phyloP scores from a whole-genome alignment of 2,329 filamentous ascomycete genomes.

The Nothophaeocryptopus gaeumannii region DNA sequence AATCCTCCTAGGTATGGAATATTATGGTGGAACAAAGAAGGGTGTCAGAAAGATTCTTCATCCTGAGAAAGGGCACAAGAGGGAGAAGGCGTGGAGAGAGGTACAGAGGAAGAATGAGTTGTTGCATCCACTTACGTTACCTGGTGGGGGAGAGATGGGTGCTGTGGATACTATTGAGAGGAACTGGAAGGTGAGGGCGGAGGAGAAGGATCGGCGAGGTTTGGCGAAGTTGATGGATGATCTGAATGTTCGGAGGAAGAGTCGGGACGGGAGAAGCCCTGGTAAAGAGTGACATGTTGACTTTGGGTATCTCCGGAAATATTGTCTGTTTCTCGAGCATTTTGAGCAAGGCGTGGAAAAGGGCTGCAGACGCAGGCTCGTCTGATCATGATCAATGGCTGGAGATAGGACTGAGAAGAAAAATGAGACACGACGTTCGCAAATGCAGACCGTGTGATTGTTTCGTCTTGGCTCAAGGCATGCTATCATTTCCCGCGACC shows the following conservation, averaged over 20 bases:
- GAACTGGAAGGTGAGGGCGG: slow-evolving; percentile 17
- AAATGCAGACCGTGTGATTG: too few relatives aligned
- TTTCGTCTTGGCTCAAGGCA: slow-evolving; percentile 38
- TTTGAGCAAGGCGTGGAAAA: too few relatives aligned
- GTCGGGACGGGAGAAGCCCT: neutral
- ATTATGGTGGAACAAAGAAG: slow-evolving; percentile 67
- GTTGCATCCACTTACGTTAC: slow-evolving; percentile 4
- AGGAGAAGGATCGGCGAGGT: slow-evolving; percentile 11
- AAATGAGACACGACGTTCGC: slow-evolving; percentile 10
- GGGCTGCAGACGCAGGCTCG: too few relatives aligned
- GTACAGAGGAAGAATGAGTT: slow-evolving; percentile 6
- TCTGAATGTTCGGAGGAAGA: slow-evolving; percentile 10
- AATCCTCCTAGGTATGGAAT: slow-evolving; percentile 74
- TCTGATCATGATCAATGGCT: too few relatives aligned
- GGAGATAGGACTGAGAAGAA: neutral
- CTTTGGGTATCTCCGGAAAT: too few relatives aligned
- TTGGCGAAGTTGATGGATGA: slow-evolving; percentile 18
- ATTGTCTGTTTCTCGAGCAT: too few relatives aligned
- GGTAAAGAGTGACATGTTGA: too few relatives aligned
- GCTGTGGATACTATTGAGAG: slow-evolving; percentile 19
- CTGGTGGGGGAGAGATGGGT: slow-evolving; percentile 1
- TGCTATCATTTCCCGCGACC: slow-evolving; percentile 33
- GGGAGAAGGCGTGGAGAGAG: slow-evolving; percentile 2
- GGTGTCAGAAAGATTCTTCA: slow-evolving; percentile 59
- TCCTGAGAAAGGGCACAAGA: slow-evolving; percentile 6